Percentiles rank a stretch among this genome's conserved stretches.
phyloP scores from a whole-genome alignment of 2,329 filamentous ascomycete genomes.

The Epichloe sylvatica region DNA sequence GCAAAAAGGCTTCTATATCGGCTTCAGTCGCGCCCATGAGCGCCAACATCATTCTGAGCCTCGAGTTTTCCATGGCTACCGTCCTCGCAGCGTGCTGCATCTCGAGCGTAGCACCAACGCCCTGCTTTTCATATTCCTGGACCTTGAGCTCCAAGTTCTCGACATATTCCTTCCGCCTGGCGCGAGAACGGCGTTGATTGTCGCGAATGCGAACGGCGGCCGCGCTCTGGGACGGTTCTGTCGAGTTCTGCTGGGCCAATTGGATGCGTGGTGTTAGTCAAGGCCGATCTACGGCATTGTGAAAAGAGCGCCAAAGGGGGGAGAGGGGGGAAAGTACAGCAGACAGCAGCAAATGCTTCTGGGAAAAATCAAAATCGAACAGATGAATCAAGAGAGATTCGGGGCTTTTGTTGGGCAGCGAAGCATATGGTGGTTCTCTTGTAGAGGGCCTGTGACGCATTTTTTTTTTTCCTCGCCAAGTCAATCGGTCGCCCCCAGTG shows the following conservation, averaged over 20 bases:
- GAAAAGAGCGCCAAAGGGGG: not conserved
- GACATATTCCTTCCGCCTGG: conserved; percentile 36
- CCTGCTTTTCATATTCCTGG: conserved; percentile 32
- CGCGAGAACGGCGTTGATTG: conserved; percentile 40
- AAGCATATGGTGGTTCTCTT: not conserved
- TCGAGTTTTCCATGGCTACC: conserved; percentile 34
- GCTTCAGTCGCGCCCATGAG: conserved; percentile 24
- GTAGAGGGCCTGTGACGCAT: too few species aligned
- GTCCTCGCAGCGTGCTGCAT: conserved; percentile 39
- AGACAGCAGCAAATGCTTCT: not conserved
- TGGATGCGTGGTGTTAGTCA: not conserved
- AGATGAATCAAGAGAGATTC: not conserved
- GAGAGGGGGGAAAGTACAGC: too few species aligned
- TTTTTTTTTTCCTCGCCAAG: not conserved
- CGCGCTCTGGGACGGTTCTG: conserved; percentile 14
- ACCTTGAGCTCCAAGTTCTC: conserved; percentile 32
- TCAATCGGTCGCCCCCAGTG: not conserved
- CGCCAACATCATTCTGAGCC: conserved; percentile 28
- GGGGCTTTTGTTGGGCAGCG: not conserved
- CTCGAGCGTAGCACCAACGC: conserved; percentile 34
- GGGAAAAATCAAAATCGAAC: not conserved
- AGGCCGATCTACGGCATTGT: not conserved
- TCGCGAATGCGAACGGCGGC: conserved; percentile 30
- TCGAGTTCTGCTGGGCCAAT: conserved; percentile 4
- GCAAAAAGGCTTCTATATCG: conserved; percentile 27